phyloP scores from a whole-genome alignment of 2,329 filamentous ascomycete species.

The Aspergillus pseudonomiae region DNA sequence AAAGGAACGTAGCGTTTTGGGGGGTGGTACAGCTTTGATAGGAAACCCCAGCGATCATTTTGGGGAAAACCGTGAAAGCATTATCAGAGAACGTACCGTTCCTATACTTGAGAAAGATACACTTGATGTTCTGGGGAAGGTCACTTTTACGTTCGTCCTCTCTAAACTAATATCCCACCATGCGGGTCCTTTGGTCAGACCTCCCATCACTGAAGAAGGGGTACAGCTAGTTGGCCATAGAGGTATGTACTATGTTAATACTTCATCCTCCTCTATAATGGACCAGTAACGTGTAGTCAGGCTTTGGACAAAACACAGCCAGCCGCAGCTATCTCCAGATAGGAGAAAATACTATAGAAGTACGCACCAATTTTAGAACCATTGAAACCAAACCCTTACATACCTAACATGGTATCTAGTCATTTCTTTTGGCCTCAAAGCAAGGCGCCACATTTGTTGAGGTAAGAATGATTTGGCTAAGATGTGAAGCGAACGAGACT shows the following conservation, averaged over 20 bases:
- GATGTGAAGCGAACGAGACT: background rate
- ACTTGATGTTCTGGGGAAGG: slow-evolving; percentile 33
- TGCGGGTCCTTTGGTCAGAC: background rate
- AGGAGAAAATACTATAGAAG: slow-evolving; percentile 43
- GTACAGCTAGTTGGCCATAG: slow-evolving; percentile 37
- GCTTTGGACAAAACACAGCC: slow-evolving; percentile 32
- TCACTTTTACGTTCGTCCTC: slow-evolving; percentile 41
- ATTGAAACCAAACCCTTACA: background rate
- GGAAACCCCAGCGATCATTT: slow-evolving; percentile 25
- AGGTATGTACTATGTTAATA: slow-evolving; percentile 22
- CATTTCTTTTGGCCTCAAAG: slow-evolving; percentile 37
- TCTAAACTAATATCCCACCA: slow-evolving; percentile 1
- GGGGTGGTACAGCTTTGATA: slow-evolving; percentile 24
- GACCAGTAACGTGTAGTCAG: background rate
- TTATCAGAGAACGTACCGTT: slow-evolving; percentile 37
- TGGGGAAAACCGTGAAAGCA: slow-evolving; percentile 33
- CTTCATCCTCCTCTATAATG: background rate
- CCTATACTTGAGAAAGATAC: slow-evolving; percentile 35
- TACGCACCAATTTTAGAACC: background rate
- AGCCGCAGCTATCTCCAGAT: slow-evolving; percentile 38
- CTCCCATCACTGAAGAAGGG: background rate
- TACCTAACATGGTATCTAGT: slow-evolving; percentile 21
- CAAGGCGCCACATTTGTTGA: slow-evolving; percentile 41
- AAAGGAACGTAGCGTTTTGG: slow-evolving; percentile 3
- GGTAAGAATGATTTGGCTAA: slow-evolving; percentile 21